phyloP scores from a whole-genome alignment of 2,329 filamentous ascomycete genomes.

The Penicillium sp. region DNA sequence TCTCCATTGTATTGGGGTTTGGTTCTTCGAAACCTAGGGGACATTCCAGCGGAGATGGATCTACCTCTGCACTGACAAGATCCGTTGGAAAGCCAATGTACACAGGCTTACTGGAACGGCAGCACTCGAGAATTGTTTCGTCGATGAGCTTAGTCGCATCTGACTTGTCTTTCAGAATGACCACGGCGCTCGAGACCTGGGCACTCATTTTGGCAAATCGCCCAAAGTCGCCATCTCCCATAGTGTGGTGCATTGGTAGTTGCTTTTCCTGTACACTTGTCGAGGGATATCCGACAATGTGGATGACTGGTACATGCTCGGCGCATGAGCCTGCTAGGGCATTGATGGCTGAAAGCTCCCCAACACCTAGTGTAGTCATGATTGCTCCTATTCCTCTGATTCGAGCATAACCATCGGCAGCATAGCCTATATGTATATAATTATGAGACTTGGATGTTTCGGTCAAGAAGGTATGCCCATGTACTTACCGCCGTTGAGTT shows the following conservation, averaged over 20 bases:
- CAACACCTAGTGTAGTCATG: conserved; percentile 71
- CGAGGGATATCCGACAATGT: conserved; percentile 54
- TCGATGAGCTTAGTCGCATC: conserved; percentile 74
- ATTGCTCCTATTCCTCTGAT: conserved; percentile 66
- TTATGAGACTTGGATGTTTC: conserved; percentile 4
- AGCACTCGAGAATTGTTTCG: conserved; percentile 67
- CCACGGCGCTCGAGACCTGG: conserved; percentile 66
- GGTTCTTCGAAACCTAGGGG: conserved; percentile 60
- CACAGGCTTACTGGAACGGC: conserved; percentile 67
- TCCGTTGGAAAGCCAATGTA: conserved; percentile 79
- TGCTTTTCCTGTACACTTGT: conserved; percentile 41
- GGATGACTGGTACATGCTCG: conserved; percentile 65
- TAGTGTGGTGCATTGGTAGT: conserved; percentile 59
- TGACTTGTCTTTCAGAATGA: conserved; percentile 64
- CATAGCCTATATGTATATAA: conserved; percentile 52
- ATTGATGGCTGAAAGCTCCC: conserved; percentile 63
- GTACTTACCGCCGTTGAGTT: conserved; percentile 51
- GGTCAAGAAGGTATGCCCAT: background rate
- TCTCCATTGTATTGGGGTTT: conserved; percentile 52
- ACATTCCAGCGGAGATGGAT: conserved; percentile 64
- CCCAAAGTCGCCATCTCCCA: conserved; percentile 71
- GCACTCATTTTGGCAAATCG: conserved; percentile 75
- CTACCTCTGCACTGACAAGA: conserved; percentile 70
- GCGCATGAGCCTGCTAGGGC: conserved; percentile 69
- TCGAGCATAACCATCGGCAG: conserved; percentile 70